Percentiles rank a stretch among this genome's conserved stretches.
These are phyloP conservation scores for Pelargonium citronellum DNA, from an alignment of 441 rosid genomes.

Conservation along the genomic window DNA sequence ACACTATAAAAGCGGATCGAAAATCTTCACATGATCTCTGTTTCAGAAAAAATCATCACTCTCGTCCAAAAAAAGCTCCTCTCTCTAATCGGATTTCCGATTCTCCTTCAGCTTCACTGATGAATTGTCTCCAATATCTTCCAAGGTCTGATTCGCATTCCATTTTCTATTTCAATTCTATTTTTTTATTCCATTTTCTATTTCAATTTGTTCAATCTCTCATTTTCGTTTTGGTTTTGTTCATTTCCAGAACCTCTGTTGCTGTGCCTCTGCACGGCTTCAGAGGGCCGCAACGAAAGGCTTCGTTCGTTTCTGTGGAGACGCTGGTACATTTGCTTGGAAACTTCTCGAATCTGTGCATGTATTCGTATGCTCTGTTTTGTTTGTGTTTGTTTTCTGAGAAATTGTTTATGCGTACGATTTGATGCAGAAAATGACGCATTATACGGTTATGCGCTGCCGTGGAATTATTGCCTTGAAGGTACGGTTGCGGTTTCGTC, in stretches of 20 bases:
- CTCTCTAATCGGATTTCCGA: not conserved
- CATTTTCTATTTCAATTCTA: not conserved
- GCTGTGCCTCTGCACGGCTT: constrained; percentile 1
- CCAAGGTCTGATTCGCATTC: not conserved
- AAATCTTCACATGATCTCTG: not conserved
- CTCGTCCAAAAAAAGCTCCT: not conserved
- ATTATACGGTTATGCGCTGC: not conserved
- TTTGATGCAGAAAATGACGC: constrained; percentile 3
- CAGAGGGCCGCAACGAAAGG: not conserved
- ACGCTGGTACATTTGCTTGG: constrained; percentile 3
- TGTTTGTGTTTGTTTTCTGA: not conserved
- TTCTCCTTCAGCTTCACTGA: not conserved
- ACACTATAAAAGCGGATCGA: not conserved
- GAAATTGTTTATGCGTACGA: not conserved
- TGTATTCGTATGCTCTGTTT: not conserved
- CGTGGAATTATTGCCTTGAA: not conserved
- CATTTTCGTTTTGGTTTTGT: not conserved
- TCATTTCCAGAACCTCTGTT: not conserved
- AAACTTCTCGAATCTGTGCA: not conserved
- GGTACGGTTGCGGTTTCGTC: not conserved
- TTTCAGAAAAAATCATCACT: not conserved
- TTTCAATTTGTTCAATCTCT: not conserved
- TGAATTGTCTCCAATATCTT: constrained; percentile 4
- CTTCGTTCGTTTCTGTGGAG: not conserved
- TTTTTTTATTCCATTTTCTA: not conserved